A percentile compares a stretch with the other conserved stretches of the same genome.
Evolutionary conservation across 345 rosid genomes (phyloP).

Genomic region (Moringa oleifera): DNA sequence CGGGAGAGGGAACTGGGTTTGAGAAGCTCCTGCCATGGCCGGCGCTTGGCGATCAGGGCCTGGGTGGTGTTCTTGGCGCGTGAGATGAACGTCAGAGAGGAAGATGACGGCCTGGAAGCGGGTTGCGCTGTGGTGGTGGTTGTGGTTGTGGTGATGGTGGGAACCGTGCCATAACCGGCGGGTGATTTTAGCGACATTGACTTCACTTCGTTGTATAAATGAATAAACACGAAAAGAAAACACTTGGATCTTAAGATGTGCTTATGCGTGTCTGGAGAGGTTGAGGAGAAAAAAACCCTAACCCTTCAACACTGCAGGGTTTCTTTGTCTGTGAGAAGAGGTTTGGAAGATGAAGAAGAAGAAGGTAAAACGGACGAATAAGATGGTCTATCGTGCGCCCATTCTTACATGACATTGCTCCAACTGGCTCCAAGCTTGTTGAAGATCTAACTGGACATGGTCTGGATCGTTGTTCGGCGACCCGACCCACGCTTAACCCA

Average conservation of each 20-base stretch:
- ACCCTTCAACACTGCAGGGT: neutral
- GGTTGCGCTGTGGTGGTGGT: constrained; percentile 16
- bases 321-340: neutral
- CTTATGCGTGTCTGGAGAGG: neutral
- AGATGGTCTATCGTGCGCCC: no score
- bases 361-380: neutral
- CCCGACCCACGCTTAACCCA: no score
- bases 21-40: constrained; percentile 76
- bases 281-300: neutral
- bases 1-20: constrained; percentile 40
- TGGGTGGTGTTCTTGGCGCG: constrained; percentile 47
- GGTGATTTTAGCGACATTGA: constrained; percentile 24
- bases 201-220: neutral
- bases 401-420: no score
- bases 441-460: no score
- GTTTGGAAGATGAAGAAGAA: neutral
- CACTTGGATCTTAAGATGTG: neutral
- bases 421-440: no score
- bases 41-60: constrained; percentile 48
- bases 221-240: neutral
- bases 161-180: constrained; percentile 32
- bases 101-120: constrained; percentile 18
- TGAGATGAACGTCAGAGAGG: constrained; percentile 33
- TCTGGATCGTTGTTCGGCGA: no score
- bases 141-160: constrained; percentile 16